Conservation (phyloP, 2,329 filamentous ascomycete species). For the Talaromyces sp. region DNA sequence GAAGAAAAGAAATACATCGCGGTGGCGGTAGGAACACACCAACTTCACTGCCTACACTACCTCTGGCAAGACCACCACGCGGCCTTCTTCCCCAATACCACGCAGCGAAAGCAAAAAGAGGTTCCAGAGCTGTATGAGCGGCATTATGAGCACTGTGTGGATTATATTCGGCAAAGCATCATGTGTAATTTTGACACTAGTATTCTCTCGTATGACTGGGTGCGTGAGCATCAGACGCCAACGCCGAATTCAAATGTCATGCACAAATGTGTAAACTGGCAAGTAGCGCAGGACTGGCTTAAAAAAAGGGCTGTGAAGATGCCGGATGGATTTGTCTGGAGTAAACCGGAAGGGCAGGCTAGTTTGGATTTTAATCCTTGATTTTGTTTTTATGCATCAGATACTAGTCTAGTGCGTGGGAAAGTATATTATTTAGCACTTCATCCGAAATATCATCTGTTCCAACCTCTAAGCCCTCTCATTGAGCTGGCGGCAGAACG, state of each 20-base stretch:
- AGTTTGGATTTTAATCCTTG: constrained; percentile 1
- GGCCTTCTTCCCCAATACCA: neutral
- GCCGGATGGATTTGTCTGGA: constrained; percentile 5
- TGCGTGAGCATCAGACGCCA: neutral
- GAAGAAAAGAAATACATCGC: constrained; percentile 2
- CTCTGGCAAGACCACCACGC: constrained; percentile 7
- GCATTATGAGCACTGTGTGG: constrained; percentile 8
- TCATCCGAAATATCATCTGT: neutral
- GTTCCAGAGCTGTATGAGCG: constrained; percentile 1
- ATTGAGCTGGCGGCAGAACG: constrained; percentile 23
- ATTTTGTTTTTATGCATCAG: neutral
- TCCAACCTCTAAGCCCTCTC: too few species aligned
- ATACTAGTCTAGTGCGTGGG: neutral
- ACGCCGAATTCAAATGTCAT: constrained; percentile 3
- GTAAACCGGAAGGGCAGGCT: neutral
- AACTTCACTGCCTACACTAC: constrained; percentile 4
- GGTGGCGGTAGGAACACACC: constrained; percentile 2
- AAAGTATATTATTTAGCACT: neutral
- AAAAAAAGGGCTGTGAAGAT: neutral
- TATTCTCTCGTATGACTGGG: constrained; percentile 4
- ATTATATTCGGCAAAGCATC: constrained; percentile 3
- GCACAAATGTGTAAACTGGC: constrained; percentile 3
- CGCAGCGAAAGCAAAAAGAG: constrained; percentile 1
- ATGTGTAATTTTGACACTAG: constrained; percentile 6
- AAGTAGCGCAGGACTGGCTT: neutral